phyloP scores from a whole-genome alignment of 106 monocot species.

The Allium sativum region DNA sequence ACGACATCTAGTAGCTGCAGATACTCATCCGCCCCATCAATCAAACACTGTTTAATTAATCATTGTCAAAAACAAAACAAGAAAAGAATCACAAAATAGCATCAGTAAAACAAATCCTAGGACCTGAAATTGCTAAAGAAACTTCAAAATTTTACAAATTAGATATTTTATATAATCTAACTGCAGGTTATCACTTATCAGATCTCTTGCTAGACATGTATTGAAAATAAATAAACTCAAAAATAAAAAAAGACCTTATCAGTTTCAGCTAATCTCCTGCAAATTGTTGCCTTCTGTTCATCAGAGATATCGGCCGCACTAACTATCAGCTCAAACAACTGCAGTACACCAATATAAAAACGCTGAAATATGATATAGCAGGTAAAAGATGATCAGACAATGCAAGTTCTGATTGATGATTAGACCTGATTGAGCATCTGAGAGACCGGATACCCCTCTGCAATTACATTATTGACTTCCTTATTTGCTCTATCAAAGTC shows the following conservation, averaged over 20 bases:
- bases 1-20: conserved; percentile 85
- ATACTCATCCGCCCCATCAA: conserved; percentile 97
- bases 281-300: conserved; percentile 84
- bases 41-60: conserved; percentile 38
- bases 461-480: conserved; percentile 75
- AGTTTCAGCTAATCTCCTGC: conserved; percentile 67
- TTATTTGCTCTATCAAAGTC: conserved; percentile 73
- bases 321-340: conserved; percentile 77
- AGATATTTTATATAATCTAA: too few species aligned
- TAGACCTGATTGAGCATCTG: conserved; percentile 76
- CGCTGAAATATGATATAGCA: not conserved
- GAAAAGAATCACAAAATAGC: not conserved
- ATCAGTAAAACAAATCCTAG: too few species aligned
- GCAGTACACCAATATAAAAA: not conserved
- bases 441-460: conserved; percentile 93
- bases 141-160: too few species aligned
- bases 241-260: conserved; percentile 64
- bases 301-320: conserved; percentile 62
- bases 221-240: too few species aligned
- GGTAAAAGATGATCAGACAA: conserved; percentile 1
- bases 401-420: not conserved
- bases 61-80: not conserved
- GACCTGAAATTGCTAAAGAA: too few species aligned
- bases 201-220: too few species aligned
- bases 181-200: too few species aligned